Evolutionary conservation across 78 protist species (phyloP).

Genomic region (Monosiga brevicollis): DNA sequence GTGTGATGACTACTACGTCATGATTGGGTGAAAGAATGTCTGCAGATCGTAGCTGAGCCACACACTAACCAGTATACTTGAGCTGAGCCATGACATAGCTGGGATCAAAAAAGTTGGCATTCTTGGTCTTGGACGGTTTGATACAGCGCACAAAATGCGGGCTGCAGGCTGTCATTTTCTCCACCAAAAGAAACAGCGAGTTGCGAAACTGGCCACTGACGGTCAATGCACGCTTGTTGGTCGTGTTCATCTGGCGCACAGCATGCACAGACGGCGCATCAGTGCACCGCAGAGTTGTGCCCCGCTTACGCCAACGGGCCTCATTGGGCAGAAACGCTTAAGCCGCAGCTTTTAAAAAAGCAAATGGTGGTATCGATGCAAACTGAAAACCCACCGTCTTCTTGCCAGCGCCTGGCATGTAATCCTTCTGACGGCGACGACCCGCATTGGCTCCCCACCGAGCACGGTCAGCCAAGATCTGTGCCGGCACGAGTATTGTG

Average conservation of each 20-base stretch:
- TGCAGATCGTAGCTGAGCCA: too few species aligned
- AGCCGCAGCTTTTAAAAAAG: background rate
- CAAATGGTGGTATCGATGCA: background rate
- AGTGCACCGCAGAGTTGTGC: background rate
- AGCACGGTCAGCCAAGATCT: too few species aligned
- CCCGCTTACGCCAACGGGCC: background rate
- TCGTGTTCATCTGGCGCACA: constrained; percentile 1
- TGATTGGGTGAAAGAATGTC: too few species aligned
- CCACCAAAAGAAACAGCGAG: constrained; percentile 34
- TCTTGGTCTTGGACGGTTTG: constrained; percentile 62
- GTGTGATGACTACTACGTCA: too few species aligned
- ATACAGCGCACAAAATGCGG: constrained; percentile 72
- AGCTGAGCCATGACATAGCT: too few species aligned
- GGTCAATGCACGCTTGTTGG: constrained; percentile 3
- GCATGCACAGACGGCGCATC: background rate
- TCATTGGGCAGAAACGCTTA: background rate
- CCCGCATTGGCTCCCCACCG: too few species aligned
- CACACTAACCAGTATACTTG: too few species aligned
- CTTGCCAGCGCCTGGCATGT: background rate
- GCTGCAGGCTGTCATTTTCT: constrained; percentile 32
- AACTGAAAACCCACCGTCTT: background rate
- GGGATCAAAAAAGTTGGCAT: constrained; percentile 39
- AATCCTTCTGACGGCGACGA: too few species aligned
- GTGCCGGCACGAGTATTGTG: too few species aligned
- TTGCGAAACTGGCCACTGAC: background rate